These are phyloP conservation scores for Persicaria maculosa DNA, from an alignment of 148 eudicot genomes.

Conservation along the genomic window DNA sequence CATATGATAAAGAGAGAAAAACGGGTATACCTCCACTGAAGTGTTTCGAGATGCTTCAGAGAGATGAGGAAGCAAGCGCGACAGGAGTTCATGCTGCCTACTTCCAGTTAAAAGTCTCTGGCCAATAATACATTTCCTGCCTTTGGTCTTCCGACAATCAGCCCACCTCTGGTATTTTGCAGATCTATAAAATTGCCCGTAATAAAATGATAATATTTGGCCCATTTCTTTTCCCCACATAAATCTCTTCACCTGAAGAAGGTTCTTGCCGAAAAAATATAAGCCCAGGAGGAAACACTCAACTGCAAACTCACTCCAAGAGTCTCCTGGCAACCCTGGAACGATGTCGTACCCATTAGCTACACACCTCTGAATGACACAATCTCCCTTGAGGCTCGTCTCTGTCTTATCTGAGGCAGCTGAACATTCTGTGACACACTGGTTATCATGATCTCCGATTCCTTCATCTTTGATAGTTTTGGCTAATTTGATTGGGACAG, in stretches of 20 bases:
- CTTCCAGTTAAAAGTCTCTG: conserved; percentile 40
- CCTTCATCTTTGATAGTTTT: conserved; percentile 9
- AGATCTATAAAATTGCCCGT: conserved; percentile 40
- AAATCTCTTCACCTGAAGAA: conserved; percentile 20
- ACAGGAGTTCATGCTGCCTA: conserved; percentile 52
- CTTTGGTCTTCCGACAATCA: conserved; percentile 34
- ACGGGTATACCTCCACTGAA: conserved; percentile 35
- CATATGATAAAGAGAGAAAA: background rate
- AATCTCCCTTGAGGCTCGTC: background rate
- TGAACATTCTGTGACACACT: conserved; percentile 2
- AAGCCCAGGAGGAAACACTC: conserved; percentile 25
- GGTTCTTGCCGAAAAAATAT: conserved; percentile 20
- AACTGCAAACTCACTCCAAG: conserved; percentile 23
- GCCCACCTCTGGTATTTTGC: conserved; percentile 43
- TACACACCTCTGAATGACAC: conserved; percentile 4
- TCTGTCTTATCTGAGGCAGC: conserved; percentile 2
- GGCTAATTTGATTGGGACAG: conserved; percentile 30
- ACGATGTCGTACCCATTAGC: conserved; percentile 22
- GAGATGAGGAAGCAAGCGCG: conserved; percentile 34
- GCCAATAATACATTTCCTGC: conserved; percentile 35
- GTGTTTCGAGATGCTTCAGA: conserved; percentile 35
- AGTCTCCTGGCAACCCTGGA: conserved; percentile 26
- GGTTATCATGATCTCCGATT: background rate
- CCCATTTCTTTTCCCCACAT: conserved; percentile 32
- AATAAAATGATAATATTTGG: conserved; percentile 34